phyloP scores from a whole-genome alignment of 2,329 filamentous ascomycete species.

The Myriosclerotinia duriaeana region DNA sequence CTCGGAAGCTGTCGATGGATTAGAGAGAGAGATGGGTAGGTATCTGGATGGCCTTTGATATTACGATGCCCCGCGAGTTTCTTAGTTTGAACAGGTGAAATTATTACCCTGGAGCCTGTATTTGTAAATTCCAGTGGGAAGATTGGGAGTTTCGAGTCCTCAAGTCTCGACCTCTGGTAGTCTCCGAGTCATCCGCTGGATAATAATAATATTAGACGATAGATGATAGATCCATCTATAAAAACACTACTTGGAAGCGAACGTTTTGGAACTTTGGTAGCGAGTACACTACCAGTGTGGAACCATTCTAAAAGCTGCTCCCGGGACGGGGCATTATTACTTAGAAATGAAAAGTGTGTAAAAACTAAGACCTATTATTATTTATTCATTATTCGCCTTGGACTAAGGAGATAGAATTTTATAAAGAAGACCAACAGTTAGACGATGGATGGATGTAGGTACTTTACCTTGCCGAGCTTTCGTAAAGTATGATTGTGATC shows the following conservation, averaged over 20 bases:
- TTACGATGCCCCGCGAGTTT: slow-evolving; percentile 4
- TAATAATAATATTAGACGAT: no score
- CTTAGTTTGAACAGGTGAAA: background rate
- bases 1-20: background rate
- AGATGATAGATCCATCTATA: background rate
- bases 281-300: background rate
- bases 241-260: background rate
- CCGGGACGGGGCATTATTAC: slow-evolving; percentile 3
- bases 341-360: background rate
- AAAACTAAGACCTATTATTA: slow-evolving; percentile 6
- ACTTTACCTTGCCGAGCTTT: background rate
- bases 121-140: background rate
- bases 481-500: slow-evolving; percentile 21
- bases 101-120: background rate
- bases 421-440: no score
- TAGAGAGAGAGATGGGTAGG: background rate
- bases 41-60: background rate
- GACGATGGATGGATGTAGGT: no score
- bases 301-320: background rate
- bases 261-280: background rate
- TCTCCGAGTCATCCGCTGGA: background rate
- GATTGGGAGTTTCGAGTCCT: background rate
- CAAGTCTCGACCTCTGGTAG: background rate
- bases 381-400: slow-evolving; percentile 13
- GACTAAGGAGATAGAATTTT: background rate